Base-by-base conservation (phyloP, 164 flowering plant genomes). In the Chimonanthus salicifolius region DNA sequence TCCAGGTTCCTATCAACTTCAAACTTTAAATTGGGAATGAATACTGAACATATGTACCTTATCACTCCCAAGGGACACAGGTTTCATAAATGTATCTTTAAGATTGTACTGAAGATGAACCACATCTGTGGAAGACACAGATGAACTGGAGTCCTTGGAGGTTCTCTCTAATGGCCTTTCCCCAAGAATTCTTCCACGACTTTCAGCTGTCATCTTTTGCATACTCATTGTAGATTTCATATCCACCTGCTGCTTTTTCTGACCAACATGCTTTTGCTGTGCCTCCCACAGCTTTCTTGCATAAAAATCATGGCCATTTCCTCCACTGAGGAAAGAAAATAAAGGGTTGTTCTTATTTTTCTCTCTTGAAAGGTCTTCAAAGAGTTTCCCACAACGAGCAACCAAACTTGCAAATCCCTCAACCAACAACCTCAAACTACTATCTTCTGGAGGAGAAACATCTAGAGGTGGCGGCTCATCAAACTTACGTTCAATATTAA, bases 401-500 rank as follows among this genome's bases (percentile, higher is more conserved):
- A 95, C 99, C 72, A 95, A 83, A 78, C 84, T 78, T 46, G 98
- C 97, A 74, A 95, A 87, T 33, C 99, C 99, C 62, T 95, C 98
- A 77, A 95, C 91, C 81, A 91, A 79, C 65, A 90, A 51, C 77
- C 80, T 90, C 74, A 90, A 72, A 79, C 82, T 87, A 77, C 80
- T 88, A 79, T 91, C 98, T 75, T 87, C 93, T 7, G 98, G 98
- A 70, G 94, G 90, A 65, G 88, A 84, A 80, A 84, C 92, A 76
- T 88, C 97, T 6, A 86, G 88, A 3, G 97, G 98, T 82, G 89
- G 83, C n/a, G 84, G 78, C 68, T 85, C 84, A 67, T 72, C 21
- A 69, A 65, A 58, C 76, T 80, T 79, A 68, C 65, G 74, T 58
- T 68, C 84, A 58, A 67, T 67, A 70, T 86, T 89, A 72, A 83